Evolutionary conservation across 2,329 filamentous ascomycete species (phyloP), one percentile per base, ranked within the genome.

Genomic region (Orbilia ellipsospora): DNA sequence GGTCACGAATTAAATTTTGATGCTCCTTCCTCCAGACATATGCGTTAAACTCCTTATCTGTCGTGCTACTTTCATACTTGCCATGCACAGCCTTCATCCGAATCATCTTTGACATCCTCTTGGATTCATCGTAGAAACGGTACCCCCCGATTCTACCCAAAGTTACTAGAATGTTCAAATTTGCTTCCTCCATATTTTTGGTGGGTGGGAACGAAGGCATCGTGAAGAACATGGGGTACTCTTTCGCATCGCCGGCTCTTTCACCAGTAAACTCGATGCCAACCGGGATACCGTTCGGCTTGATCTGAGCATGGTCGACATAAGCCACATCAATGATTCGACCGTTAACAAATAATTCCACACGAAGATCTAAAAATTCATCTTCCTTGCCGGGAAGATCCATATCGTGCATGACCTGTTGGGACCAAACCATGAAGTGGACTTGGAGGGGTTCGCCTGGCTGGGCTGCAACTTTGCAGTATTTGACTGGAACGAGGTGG

Each of bases 11-110:
- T n/a, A 74, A 28, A 40, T 74, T 67, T 26, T 74, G 63, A 23
- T 74, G 70, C n/a, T 63, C 64, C 42, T 74, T 74, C 26, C 57
- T 67, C 70, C 70, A 74, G 20, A 64, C 18, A 16, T 74, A 74
- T 13, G 63, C 70, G 16, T 51, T 67, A 31, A 74, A 74, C 0
- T 31, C 12, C 13, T 26, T 36, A 6, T 16, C n/a, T 7, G 56
- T 26, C 0, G 63, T 68, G 16, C 70, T 74, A n/a, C 57, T 74
- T 44, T 74, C 70, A 20, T 74, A 74, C 15, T 68, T 63, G 10
- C 64, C 70, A 23, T 68, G 51, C 20, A 54, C 36, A 12, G 70
- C 56, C 8, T 50, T 63, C 10, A 44, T 51, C 42, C 70, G 56
- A 5, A 74, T 63, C 63, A 63, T 63, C 52, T 68, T 74, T 5